These are phyloP conservation scores for Puccinia novopanici DNA, from an alignment of 1,284 basidiomycete genomes.

Conservation along the genomic window DNA sequence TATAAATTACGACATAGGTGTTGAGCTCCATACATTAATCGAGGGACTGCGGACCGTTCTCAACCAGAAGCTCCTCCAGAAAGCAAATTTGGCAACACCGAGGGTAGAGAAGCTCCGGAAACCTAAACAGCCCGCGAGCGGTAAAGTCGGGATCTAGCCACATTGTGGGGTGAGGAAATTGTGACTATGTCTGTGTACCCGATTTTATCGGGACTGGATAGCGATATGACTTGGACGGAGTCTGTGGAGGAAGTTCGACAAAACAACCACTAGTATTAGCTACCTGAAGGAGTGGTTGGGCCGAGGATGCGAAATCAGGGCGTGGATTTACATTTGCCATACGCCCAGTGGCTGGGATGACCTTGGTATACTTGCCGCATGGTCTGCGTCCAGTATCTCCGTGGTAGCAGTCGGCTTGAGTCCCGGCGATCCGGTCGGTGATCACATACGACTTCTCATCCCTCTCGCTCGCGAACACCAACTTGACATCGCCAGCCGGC, in stretches of 20 bases:
- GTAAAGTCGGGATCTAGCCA: not conserved
- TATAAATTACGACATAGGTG: no score
- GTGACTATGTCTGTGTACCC: slow-evolving; percentile 41
- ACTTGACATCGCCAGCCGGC: slow-evolving; percentile 36
- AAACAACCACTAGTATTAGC: not conserved
- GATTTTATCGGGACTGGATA: slow-evolving; percentile 14
- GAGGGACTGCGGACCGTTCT: no score
- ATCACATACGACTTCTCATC: slow-evolving; percentile 11
- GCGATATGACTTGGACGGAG: slow-evolving; percentile 28
- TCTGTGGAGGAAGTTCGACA: slow-evolving; percentile 16
- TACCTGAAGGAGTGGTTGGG: not conserved
- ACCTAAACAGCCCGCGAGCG: no score
- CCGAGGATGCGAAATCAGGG: not conserved
- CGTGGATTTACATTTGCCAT: slow-evolving; percentile 33
- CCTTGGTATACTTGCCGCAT: slow-evolving; percentile 27
- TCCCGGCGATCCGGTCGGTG: slow-evolving; percentile 24
- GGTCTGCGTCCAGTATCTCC: slow-evolving; percentile 34
- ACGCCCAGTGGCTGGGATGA: slow-evolving; percentile 6
- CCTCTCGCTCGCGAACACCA: slow-evolving; percentile 8
- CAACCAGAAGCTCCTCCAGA: no score
- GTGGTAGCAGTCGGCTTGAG: slow-evolving; percentile 24
- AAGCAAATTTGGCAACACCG: no score
- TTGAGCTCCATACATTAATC: no score
- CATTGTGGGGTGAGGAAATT: not conserved
- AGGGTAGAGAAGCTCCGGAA: no score